Percentiles rank a stretch among this genome's conserved stretches.
Evolutionary conservation across 257 asterid genomes (phyloP).

Genomic region (Osmanthus fragrans): DNA sequence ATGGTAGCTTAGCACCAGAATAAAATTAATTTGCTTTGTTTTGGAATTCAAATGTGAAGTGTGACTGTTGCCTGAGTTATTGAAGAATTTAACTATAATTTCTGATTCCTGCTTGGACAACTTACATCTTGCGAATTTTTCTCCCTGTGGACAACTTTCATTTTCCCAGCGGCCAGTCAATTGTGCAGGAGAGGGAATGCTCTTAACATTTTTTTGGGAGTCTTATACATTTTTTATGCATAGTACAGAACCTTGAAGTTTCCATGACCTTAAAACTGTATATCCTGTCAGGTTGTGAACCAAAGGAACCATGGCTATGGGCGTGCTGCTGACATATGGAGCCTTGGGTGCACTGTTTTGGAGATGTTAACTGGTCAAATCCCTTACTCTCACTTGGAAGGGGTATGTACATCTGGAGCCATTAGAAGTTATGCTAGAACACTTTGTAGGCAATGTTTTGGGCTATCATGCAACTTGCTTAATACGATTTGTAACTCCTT

Average conservation of each 20-base stretch:
- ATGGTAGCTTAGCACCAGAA: neutral
- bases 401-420: constrained; percentile 41
- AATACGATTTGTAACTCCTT: constrained; percentile 10
- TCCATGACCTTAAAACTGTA: constrained; percentile 15
- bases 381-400: constrained; percentile 71
- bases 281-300: constrained; percentile 50
- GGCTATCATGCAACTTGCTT: neutral
- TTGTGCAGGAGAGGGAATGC: neutral
- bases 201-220: neutral
- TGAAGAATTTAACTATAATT: neutral
- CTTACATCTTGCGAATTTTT: neutral
- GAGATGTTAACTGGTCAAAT: constrained; percentile 65
- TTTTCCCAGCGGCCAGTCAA: neutral
- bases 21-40: neutral
- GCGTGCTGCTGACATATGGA: constrained; percentile 66
- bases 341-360: constrained; percentile 70
- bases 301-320: constrained; percentile 56
- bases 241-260: constrained; percentile 10
- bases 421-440: constrained; percentile 7
- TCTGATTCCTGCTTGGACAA: neutral
- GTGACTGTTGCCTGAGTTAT: neutral
- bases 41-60: constrained; percentile 6
- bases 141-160: neutral
- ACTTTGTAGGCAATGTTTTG: constrained; percentile 2
- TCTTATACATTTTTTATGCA: neutral